Percentiles rank a stretch among this genome's conserved stretches.
Conservation (phyloP, 2,329 filamentous ascomycete species). For the Ilyonectria mors-panacis region DNA sequence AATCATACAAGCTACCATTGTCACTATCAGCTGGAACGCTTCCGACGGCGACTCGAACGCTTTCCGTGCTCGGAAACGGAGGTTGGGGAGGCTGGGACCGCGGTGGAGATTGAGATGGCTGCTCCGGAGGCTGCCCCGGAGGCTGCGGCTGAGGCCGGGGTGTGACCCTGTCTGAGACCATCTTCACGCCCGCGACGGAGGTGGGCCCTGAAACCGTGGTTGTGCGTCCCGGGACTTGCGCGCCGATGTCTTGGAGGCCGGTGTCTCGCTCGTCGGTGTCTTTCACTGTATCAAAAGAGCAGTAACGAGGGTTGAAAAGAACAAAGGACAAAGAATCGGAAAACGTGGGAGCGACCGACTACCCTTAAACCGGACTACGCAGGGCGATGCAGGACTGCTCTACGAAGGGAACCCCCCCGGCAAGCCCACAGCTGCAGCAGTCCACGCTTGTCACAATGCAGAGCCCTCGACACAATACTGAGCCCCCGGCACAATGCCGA, state of each 20-base stretch:
- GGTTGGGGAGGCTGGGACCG: constrained; percentile 9
- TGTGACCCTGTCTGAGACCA: not conserved
- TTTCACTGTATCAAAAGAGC: not conserved
- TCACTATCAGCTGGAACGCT: constrained; percentile 1
- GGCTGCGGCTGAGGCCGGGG: constrained; percentile 12
- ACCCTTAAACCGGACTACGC: not conserved
- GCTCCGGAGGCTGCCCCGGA: not conserved
- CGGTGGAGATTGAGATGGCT: not conserved
- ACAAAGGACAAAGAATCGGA: not conserved
- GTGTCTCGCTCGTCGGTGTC: not conserved
- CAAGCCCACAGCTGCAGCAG: constrained; percentile 9
- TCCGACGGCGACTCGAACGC: constrained; percentile 8
- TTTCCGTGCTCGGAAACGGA: constrained; percentile 9
- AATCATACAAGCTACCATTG: not conserved
- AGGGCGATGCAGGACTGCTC: not conserved
- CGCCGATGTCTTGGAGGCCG: not conserved
- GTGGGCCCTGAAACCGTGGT: not conserved
- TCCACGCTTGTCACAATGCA: constrained; percentile 10
- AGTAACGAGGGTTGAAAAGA: not conserved
- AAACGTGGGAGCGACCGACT: not conserved
- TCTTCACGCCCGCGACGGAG: not conserved
- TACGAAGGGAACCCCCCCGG: not conserved
- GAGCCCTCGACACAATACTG: not conserved
- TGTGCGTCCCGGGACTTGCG: not conserved
- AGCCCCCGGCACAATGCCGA: not conserved